Evolutionary conservation across 495 filamentous ascomycete genomes (phyloP), one percentile per base, ranked within the genome.

Genomic region (Aspergillus wentii): DNA sequence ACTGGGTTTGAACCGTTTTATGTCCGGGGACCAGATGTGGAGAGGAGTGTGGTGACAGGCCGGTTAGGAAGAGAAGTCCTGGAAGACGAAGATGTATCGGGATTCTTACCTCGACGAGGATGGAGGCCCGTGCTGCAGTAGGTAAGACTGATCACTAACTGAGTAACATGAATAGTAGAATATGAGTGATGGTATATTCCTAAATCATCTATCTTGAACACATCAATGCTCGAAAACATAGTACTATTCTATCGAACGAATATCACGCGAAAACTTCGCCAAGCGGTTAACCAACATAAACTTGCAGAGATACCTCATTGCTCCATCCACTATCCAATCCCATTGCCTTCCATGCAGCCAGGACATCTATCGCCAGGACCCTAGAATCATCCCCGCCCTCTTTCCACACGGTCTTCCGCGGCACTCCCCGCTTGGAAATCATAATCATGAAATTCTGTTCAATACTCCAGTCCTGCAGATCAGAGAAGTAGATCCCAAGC

Each of bases 351-450:
- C 88, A 97, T 3, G 92, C 92, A 21, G 56, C 61, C 39, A 80
- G 75, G 6, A 89, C 53, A 68, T 97, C 85, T 18, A 97, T 72
- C 27, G 83, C 79, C 18, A 98, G 58, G 6, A 98, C 74, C 42
- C 71, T 75, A 1, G 48, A 39, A 29, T 76, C 64, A 2, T 59
- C 51, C 14, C 54, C 59, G 13, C 54, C 57, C 25, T 70, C 62
- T 40, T 74, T 82, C 41, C 78, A 70, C 0, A 92, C 86, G 0
- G 82, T 85, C 39, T 78, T 59, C 17, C 70, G 42, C 0, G 88
- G 85, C 0, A 96, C 64, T 0, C 82, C 71, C 34, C 69, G 67
- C 3, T 83, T 88, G 18, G 76, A 74, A 5, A 97, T 83, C 19
- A 78, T 81, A 8, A 85, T 76, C 66, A 98, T 82, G 47, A 95